These are phyloP conservation scores for Ampelocalamus luodianensis DNA, from an alignment of 176 grass and related monocot genomes.

Conservation along the genomic window DNA sequence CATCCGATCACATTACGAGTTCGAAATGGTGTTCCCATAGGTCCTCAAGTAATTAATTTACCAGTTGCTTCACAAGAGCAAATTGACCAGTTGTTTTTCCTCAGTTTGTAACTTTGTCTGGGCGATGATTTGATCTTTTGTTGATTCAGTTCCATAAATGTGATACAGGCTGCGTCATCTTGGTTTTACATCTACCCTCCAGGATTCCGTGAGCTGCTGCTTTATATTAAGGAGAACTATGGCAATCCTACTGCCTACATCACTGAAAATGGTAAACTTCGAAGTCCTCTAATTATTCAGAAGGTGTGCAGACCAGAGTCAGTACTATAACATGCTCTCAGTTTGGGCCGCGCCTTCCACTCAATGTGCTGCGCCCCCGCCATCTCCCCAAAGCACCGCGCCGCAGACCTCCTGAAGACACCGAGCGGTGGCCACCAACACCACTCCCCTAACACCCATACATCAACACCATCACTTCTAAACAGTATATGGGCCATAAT, in stretches of 20 bases:
- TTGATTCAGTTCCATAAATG: neutral
- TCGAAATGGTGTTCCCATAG: constrained; percentile 59
- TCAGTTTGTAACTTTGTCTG: neutral
- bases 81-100: neutral
- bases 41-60: constrained; percentile 47
- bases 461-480: too few species aligned
- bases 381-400: too few species aligned
- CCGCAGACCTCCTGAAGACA: too few species aligned
- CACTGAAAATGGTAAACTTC: constrained; percentile 58
- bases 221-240: constrained; percentile 63
- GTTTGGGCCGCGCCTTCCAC: too few species aligned
- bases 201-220: constrained; percentile 52
- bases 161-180: constrained; percentile 34
- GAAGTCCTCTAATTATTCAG: neutral
- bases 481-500: too few species aligned
- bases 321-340: too few species aligned
- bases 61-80: neutral
- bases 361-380: too few species aligned
- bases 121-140: too few species aligned
- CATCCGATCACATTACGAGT: constrained; percentile 23
- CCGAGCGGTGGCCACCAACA: too few species aligned
- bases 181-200: constrained; percentile 61
- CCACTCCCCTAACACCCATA: too few species aligned
- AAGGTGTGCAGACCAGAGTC: neutral
- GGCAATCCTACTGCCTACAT: constrained; percentile 53